Base-by-base conservation (phyloP, 2,329 filamentous ascomycete species). In the Nannizzia gypsea region DNA sequence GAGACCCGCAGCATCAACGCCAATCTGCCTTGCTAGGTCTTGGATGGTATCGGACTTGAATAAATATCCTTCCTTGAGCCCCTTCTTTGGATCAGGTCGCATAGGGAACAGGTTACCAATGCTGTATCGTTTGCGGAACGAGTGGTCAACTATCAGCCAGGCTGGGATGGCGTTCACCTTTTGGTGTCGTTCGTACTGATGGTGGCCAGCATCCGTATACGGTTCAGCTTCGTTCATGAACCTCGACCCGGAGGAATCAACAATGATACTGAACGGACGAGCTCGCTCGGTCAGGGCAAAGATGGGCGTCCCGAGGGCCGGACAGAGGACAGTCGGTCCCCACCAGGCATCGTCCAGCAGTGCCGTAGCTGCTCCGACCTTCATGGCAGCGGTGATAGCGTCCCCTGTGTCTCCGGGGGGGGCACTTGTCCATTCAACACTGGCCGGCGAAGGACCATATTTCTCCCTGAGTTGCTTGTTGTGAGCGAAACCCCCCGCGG, bases 321-420 rank as follows among this genome's bases (percentile, higher is more conserved):
- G 70, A 57, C 72, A 66, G 34, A 64, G 54, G 17, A 72, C 63
- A n/a, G 66, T 64, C 3, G 70, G 65, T 1, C 67, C 69, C 71
- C 72, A 74, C 69, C 72, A 73, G 6, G 70, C 67, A 6, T 68
- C 65, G 59, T 70, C 67, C 65, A 73, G 67, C 2, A 72, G 65
- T 2, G 71, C 67, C 11, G 67, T 70, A 6, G 66, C 67, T 0
- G 67, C 69, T 8, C 71, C 70, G 13, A 69, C 57, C 28, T 66
- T 62, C 55, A 70, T 65, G 5, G 64, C 72, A 1, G 66, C 67
- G 11, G 48, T 59, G 38, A 73, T 67, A 6, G 65, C 67, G 44
- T 60, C 59, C 22, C 59, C 59, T 3, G 59, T 60, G 68, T 70
- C 50, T 65, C 71, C 20, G 58, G 65, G 64, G 71, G 72, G 8